These are phyloP conservation scores for Neurospora hispaniola DNA, from an alignment of 495 filamentous ascomycete genomes.

Conservation along the genomic window DNA sequence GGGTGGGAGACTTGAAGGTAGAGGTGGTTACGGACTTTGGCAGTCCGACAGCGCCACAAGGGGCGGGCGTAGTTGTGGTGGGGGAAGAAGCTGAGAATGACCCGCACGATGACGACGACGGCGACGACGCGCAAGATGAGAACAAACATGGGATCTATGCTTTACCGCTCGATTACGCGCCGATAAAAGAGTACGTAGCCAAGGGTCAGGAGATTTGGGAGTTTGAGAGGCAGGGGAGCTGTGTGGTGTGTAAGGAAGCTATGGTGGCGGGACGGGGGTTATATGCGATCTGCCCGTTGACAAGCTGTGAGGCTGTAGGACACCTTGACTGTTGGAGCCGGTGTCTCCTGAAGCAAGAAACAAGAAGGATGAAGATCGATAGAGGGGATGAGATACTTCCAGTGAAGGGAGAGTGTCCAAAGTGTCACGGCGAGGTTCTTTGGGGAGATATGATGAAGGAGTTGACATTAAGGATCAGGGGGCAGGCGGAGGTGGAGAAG, in stretches of 20 bases:
- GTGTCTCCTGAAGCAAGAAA: slow-evolving; percentile 41
- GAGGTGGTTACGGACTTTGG: slow-evolving; percentile 45
- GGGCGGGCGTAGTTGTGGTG: not conserved
- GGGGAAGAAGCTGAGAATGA: not conserved
- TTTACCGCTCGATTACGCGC: slow-evolving; percentile 55
- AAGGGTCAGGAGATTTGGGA: slow-evolving; percentile 59
- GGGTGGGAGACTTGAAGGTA: not conserved
- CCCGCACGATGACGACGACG: not conserved
- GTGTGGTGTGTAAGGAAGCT: slow-evolving; percentile 50
- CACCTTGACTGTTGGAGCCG: slow-evolving; percentile 72
- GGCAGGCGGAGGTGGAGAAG: slow-evolving; percentile 50
- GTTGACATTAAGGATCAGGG: slow-evolving; percentile 58
- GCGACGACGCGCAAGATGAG: not conserved
- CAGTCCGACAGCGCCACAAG: not conserved
- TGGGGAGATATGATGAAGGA: slow-evolving; percentile 82
- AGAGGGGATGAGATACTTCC: slow-evolving; percentile 49
- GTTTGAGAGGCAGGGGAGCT: slow-evolving; percentile 44
- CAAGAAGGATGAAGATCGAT: not conserved
- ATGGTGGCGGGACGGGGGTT: slow-evolving; percentile 39
- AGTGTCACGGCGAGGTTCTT: slow-evolving; percentile 47
- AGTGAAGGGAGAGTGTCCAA: slow-evolving; percentile 58
- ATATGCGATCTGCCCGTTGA: slow-evolving; percentile 59
- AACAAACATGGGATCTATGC: slow-evolving; percentile 38
- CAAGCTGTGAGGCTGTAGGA: slow-evolving; percentile 51
- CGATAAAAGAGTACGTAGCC: slow-evolving; percentile 55